Percentiles rank a stretch among this genome's conserved stretches.
Evolutionary conservation across 2,329 filamentous ascomycete genomes (phyloP).

Genomic region (Lizonia empirigonia): DNA sequence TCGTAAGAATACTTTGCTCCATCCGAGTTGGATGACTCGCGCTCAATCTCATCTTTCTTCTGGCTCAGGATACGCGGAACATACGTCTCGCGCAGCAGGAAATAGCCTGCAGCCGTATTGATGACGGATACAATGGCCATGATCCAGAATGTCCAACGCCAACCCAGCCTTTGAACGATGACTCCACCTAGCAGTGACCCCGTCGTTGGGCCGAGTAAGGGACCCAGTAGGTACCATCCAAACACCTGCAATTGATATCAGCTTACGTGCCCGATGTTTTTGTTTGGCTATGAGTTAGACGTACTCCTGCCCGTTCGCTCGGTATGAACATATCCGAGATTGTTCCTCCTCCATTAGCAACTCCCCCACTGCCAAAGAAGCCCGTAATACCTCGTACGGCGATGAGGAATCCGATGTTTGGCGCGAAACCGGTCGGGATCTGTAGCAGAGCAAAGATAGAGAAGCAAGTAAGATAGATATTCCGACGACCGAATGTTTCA

Average conservation of each 20-base stretch:
- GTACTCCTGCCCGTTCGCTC: conserved; percentile 52
- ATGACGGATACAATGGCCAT: conserved; percentile 49
- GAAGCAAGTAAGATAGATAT: conserved; percentile 54
- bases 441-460: conserved; percentile 54
- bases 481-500: conserved; percentile 55
- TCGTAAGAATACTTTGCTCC: conserved; percentile 50
- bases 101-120: conserved; percentile 51
- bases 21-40: conserved; percentile 25
- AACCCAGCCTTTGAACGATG: conserved; percentile 52
- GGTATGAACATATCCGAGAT: conserved; percentile 60
- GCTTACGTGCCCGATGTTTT: no score
- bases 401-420: conserved; percentile 55
- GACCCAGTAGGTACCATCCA: conserved; percentile 54
- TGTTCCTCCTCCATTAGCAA: conserved; percentile 59
- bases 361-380: conserved; percentile 58
- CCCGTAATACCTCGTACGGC: conserved; percentile 53
- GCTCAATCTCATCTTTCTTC: conserved; percentile 46
- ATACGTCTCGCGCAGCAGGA: conserved; percentile 54
- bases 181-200: conserved; percentile 54
- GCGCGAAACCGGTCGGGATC: conserved; percentile 55
- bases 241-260: no score
- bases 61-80: conserved; percentile 49
- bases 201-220: conserved; percentile 51
- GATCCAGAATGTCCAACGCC: conserved; percentile 58
- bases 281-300: no score